Evolutionary conservation across 331 rosid genomes (phyloP).

Genomic region (Quercus tomentella): DNA sequence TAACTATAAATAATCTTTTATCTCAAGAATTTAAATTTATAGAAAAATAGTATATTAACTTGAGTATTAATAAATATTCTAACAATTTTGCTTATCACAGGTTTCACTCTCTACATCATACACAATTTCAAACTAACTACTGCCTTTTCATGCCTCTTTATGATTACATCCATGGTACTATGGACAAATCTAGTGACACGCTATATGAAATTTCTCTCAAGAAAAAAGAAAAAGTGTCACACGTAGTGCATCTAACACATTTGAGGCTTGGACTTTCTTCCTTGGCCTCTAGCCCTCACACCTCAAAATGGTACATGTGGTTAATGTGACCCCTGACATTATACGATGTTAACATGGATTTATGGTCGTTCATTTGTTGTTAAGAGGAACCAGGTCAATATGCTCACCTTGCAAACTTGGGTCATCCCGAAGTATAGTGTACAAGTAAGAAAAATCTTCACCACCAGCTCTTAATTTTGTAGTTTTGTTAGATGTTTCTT

Average conservation of each 20-base stretch:
- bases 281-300: conserved; percentile 59
- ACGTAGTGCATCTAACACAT: conserved; percentile 73
- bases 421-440: conserved; percentile 27
- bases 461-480: too few species aligned
- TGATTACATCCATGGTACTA: conserved; percentile 62
- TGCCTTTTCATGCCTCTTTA: conserved; percentile 79
- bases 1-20: too few species aligned
- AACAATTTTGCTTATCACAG: background rate
- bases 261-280: conserved; percentile 55
- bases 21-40: too few species aligned
- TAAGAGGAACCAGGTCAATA: conserved; percentile 50
- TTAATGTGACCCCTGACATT: conserved; percentile 74
- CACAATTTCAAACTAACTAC: conserved; percentile 69
- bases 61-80: too few species aligned
- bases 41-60: too few species aligned
- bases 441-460: conserved; percentile 28
- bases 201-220: conserved; percentile 38
- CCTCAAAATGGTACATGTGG: conserved; percentile 48
- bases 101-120: conserved; percentile 78
- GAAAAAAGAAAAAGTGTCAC: conserved; percentile 37
- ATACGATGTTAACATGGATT: conserved; percentile 40
- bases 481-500: too few species aligned
- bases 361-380: conserved; percentile 52
- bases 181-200: conserved; percentile 46
- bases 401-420: conserved; percentile 71